Base-by-base conservation (phyloP, 1,139 yeast species). In the Magnusiomyces sp. region DNA sequence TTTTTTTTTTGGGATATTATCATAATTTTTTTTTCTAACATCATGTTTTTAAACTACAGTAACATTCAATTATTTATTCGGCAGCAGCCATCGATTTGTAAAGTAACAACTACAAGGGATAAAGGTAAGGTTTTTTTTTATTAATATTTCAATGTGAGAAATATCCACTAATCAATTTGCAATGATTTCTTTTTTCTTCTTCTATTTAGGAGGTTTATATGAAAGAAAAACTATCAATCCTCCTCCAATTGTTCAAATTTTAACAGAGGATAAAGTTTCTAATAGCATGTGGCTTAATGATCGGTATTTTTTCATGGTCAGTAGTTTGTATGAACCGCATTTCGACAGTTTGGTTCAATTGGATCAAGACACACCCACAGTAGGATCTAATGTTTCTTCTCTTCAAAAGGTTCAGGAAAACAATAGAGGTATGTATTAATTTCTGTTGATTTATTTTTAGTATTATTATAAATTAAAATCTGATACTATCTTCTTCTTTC, bases 201-300 rank as follows among this genome's bases (percentile, higher is more conserved):
- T 39, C n/a, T 4, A 20, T 14, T n/a, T 31, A 47, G 51, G 43
- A 41, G 53, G 53, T 32, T 45, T 56, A 10, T 50, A 54, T 17
- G 59, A 56, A 43, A 53, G 59, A 27, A 56, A 56, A 43, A 49
- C 57, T 23, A 53, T 56, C 40, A 58, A 56, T 46, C 59, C 58
- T 13, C 59, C 59, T 34, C 59, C 59, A 3, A 53, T 56, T 29
- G 50, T 56, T 40, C 58, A 56, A 48, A 53, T 56, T 16, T 42
- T 51, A n/a, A 46, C 56, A 19, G 52, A 55, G 40, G 56, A 55
- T 48, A 46, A 47, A 38, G 58, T 54, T 42, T 46, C 49, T 9
- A 43, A 47, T 44, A 47, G 50, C 32, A 53, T 50, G 44, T 56
- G 59, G 59, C 53, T 56, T 20, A 56, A 51, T 36, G 50, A 50